phyloP scores from a whole-genome alignment of 2,329 filamentous ascomycete genomes.

The Neopestalotiopsis sp. region DNA sequence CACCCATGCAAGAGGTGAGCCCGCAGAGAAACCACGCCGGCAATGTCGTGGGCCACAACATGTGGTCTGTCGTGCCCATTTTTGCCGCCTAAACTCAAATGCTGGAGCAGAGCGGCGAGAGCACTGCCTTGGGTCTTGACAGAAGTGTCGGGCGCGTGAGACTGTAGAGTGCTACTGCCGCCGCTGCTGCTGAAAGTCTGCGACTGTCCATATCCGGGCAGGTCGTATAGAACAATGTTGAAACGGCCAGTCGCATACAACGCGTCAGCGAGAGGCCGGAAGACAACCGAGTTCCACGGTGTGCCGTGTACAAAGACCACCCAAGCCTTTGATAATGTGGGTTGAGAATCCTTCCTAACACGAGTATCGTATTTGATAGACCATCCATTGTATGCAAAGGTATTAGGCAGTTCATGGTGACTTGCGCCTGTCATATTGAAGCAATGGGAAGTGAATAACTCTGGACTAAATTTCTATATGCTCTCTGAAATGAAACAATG shows the following conservation, averaged over 20 bases:
- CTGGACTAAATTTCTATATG: too few species aligned
- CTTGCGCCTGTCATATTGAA: background rate
- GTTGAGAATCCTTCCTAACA: background rate
- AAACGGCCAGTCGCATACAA: slow-evolving; percentile 1
- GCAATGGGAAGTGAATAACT: background rate
- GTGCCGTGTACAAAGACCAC: slow-evolving; percentile 14
- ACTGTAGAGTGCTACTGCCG: background rate
- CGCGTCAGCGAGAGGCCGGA: background rate
- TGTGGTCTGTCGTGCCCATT: background rate
- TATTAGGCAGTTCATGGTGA: background rate
- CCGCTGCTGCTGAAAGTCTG: background rate
- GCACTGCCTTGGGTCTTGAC: background rate
- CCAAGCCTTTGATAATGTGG: background rate
- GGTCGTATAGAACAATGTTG: slow-evolving; percentile 7
- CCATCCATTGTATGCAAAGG: background rate
- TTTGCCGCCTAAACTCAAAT: background rate
- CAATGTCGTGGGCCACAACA: slow-evolving; percentile 11
- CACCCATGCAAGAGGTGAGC: slow-evolving; percentile 12
- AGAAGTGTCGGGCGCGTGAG: background rate
- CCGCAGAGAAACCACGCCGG: background rate
- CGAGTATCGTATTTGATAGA: background rate
- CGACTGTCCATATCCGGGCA: slow-evolving; percentile 13
- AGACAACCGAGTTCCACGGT: slow-evolving; percentile 6
- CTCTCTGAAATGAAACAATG: background rate
- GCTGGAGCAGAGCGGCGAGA: background rate